Conservation (phyloP, 2,329 filamentous ascomycete species). For the Colletotrichum limetticola region DNA sequence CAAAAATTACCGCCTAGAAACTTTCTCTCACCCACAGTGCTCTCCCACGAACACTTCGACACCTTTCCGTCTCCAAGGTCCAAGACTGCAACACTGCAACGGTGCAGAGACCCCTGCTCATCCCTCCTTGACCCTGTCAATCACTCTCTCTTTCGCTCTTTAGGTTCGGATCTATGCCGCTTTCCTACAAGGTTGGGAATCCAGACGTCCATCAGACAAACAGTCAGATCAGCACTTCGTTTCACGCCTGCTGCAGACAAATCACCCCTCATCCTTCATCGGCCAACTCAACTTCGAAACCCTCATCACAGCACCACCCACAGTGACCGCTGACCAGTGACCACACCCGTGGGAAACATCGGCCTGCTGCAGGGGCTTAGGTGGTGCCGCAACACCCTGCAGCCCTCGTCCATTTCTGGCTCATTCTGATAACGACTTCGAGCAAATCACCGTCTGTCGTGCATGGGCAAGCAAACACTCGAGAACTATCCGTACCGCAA, state of each 20-base stretch:
- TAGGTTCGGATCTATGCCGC: slow-evolving; percentile 14
- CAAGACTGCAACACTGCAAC: no score
- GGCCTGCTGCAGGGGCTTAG: slow-evolving; percentile 22
- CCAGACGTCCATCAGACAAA: slow-evolving; percentile 25
- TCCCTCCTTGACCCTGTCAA: not conserved
- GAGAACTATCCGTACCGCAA: not conserved
- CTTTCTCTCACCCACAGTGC: not conserved
- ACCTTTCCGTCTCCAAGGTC: no score
- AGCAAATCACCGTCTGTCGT: slow-evolving; percentile 5
- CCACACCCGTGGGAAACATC: not conserved
- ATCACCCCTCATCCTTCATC: not conserved
- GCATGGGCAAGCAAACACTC: not conserved
- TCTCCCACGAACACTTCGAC: not conserved
- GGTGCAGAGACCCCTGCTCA: not conserved
- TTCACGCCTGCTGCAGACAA: slow-evolving; percentile 33
- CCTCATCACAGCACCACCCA: slow-evolving; percentile 4
- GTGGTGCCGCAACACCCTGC: slow-evolving; percentile 13
- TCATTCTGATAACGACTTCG: not conserved
- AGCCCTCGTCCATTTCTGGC: slow-evolving; percentile 7
- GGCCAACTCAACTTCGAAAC: not conserved
- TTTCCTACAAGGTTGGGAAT: not conserved
- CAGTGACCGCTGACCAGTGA: not conserved
- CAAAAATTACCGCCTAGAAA: not conserved
- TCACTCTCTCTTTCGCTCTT: not conserved
- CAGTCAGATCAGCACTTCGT: slow-evolving; percentile 15